Evolutionary conservation across 2,329 filamentous ascomycete genomes (phyloP), one percentile per base, ranked within the genome.

Genomic region (Sarocladium oryzae): DNA sequence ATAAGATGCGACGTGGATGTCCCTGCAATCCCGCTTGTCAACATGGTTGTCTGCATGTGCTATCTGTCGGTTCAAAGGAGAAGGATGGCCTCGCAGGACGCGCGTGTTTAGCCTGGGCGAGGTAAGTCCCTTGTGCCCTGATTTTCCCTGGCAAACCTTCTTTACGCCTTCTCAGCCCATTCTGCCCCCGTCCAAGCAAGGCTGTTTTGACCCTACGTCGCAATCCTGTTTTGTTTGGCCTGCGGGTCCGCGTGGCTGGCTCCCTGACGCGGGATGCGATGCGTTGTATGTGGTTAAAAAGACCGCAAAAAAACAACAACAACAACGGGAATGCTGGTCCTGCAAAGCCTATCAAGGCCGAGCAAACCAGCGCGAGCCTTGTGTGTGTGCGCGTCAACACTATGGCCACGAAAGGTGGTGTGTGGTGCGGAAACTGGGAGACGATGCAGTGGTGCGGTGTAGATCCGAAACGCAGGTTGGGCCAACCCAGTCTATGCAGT

Each of bases 381-480:
- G 36, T 21, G 36, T 9, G 21, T 16, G n/a, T 45, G 21, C 21
- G n/a, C 21, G n/a, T 11, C 21, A n/a, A 26, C 13, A 13, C 18
- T 45, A 6, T 4, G 21, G 28, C 28, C 28, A 45, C 21, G 13
- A 20, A 20, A 16, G 11, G 35, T 18, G 35, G 21, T 20, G 9
- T 21, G 23, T 48, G 43, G 24, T 48, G 28, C 28, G 43, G 24
- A 26, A 33, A 24, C 21, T 30, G 26, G 16, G 13, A 48, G 13
- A 7, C 43, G 43, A 48, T 33, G 43, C 43, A 48, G 43, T 48
- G 43, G 43, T 48, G 43, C 43, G 43, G 43, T 48, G 43, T 48
- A 48, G 43, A 48, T 48, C 43, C 43, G 43, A 48, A 48, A 48
- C 43, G 15, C 40, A 48, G 43, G 43, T 32, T 48, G n/a, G 43